Base-by-base conservation (phyloP, 139 green algal species). In the Chlamydomonas applanata region DNA sequence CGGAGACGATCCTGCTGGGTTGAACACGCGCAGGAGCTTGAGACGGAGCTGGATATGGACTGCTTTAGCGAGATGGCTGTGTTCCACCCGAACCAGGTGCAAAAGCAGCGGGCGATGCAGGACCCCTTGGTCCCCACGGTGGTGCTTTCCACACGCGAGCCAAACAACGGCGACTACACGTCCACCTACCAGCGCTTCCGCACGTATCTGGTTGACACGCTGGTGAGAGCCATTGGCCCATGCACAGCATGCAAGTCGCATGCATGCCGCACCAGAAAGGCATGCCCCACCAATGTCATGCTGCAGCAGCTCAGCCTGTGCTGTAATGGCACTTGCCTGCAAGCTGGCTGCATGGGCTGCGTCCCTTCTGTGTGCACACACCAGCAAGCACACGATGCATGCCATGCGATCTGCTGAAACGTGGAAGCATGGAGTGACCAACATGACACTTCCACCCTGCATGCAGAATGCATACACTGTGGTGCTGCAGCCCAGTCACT, bases 391-490 rank as follows among this genome's bases (percentile, higher is more conserved):
- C n/a, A n/a, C n/a, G n/a, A n/a, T n/a, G n/a, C n/a, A n/a, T n/a
- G n/a, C n/a, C n/a, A n/a, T n/a, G n/a, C n/a, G n/a, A n/a, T n/a
- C n/a, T n/a, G n/a, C n/a, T n/a, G n/a, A n/a, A n/a, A n/a, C n/a
- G n/a, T n/a, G n/a, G n/a, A n/a, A n/a, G n/a, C n/a, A n/a, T n/a
- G n/a, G n/a, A 49, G 40, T 49, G 40, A 7, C 40, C 7, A 49
- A 49, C 40, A 49, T 11, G n/a, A 49, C 40, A 11, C 40, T 49
- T 7, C 11, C 11, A 7, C 11, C 40, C 40, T 49, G 59, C 54
- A 29, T 66, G 59, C n/a, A 66, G 59, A 35, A 35, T 35, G 59
- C 59, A 35, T 66, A 66, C 59, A 66, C 59, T 34, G 59, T 66
- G 59, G 30, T 66, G 59, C 59, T 66, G 59, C n/a, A 66, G 59